Percentiles rank a stretch among this genome's conserved stretches.
phyloP scores from a whole-genome alignment of 2,329 filamentous ascomycete species.

The Penicillium paneum region DNA sequence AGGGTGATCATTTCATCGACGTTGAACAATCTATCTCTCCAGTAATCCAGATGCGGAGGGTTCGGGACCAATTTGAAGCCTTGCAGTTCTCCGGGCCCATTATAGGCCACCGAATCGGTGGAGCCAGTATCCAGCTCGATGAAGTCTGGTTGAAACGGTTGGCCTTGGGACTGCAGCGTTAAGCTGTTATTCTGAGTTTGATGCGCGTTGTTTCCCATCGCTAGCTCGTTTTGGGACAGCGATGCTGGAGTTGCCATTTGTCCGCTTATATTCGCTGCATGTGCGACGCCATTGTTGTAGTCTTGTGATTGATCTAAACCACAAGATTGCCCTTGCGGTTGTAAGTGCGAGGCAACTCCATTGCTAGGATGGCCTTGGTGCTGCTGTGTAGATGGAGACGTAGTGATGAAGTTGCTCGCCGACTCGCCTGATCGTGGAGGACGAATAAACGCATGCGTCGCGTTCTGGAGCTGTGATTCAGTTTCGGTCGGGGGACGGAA shows the following conservation, averaged over 20 bases:
- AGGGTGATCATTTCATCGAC: conserved; percentile 71
- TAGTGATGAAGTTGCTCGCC: conserved; percentile 14
- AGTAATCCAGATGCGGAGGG: conserved; percentile 65
- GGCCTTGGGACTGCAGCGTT: conserved; percentile 18
- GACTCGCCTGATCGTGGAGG: conserved; percentile 16
- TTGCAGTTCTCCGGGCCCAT: conserved; percentile 24
- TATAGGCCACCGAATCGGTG: conserved; percentile 20
- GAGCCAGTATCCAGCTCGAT: conserved; percentile 11
- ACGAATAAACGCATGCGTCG: conserved; percentile 12
- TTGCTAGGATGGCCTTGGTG: background rate
- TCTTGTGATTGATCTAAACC: background rate
- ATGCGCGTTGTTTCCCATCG: conserved; percentile 11
- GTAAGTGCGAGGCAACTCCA: conserved; percentile 2
- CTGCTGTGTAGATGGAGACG: conserved; percentile 1
- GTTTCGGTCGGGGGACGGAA: conserved; percentile 28
- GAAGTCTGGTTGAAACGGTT: conserved; percentile 19
- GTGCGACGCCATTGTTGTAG: background rate
- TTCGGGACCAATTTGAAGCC: conserved; percentile 57
- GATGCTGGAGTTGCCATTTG: background rate
- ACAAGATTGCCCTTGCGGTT: background rate
- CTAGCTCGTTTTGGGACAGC: conserved; percentile 8
- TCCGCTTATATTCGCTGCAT: background rate
- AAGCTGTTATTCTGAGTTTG: conserved; percentile 17
- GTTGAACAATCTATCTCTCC: conserved; percentile 70
- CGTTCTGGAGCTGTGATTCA: conserved; percentile 19